Evolutionary conservation across 164 flowering plant species (phyloP), one percentile per base, ranked within the genome.

Genomic region (Dillenia suffruticosa): DNA sequence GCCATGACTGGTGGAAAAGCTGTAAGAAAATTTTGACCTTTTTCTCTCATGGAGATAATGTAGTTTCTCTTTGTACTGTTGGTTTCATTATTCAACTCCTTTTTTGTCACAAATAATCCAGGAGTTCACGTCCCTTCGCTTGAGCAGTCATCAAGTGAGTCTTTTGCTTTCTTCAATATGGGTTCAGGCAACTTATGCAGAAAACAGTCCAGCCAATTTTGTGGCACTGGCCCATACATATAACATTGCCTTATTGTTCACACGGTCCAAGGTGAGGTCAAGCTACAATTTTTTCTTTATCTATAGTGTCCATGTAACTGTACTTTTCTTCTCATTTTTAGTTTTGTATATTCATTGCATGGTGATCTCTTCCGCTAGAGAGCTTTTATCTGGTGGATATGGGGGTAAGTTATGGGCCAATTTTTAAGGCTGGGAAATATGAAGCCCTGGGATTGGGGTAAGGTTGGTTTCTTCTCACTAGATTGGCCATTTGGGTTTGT

Each of bases 141-240:
- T 92, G 75, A 92, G 85, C 71, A 82, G 95, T 67, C 87, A 85
- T 68, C 98, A 92, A 82, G 80, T 89, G 58, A 83, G 81, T 63
- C 87, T 89, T 63, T 69, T 89, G 69, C 96, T 89, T 67, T 88
- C 96, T 59, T 88, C 91, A 51, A 77, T 89, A 56, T 88, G 95
- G 96, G 83, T 77, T 69, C 98, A 92, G 79, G 92, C 96, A 72
- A 77, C 82, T 62, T 77, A 77, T 61, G 51, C 81, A 13, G 91
- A 80, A 54, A 88, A 88, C 59, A 67, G 77, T 32, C 88, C 96
- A 15, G 74, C 81, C 68, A 82, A 82, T 77, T 89, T 84, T 69
- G 92, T 84, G 80, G 92, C 95, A 43, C 82, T 92, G 85, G 88
- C 91, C 51, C 89, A 86, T 63, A 83, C 90, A 17, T 88, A 74